Evolutionary conservation across 1,284 basidiomycete species (phyloP), one percentile per base, ranked within the genome.

Genomic region (Erythrobasidium hasegawianum): DNA sequence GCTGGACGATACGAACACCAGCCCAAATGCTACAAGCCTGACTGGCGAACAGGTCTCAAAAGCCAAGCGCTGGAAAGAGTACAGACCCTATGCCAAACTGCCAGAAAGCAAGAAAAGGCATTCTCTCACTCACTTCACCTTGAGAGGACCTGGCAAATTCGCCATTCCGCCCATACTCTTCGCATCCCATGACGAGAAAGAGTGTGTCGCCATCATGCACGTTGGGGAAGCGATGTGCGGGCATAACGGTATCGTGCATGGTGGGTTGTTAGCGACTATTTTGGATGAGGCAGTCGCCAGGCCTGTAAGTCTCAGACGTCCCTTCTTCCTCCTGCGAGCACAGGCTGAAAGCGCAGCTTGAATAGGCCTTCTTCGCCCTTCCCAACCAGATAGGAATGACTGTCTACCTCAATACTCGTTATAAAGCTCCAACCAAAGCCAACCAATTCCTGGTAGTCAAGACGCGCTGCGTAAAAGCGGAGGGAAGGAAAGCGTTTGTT

Each of bases 331-430:
- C n/a, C n/a, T n/a, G n/a, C n/a, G n/a, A n/a, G n/a, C n/a, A n/a
- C n/a, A n/a, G n/a, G n/a, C n/a, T n/a, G n/a, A n/a, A n/a, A n/a
- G n/a, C n/a, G n/a, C n/a, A n/a, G n/a, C n/a, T n/a, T n/a, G n/a
- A n/a, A n/a, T n/a, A 90, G 89, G 89, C 92, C 1, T 83, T 93
- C 56, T 81, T 84, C 65, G 90, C 90, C 74, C 78, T 97, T 0
- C 91, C 92, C 0, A 87, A 88, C 38, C 87, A 89, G 75, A 86
- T 97, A 54, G 94, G 90, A n/a, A 92, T 97, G 11, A 97, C 94
- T 0, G 94, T 92, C 1, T 72, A 74, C 14, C 67, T 79, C 4
- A 73, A 76, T 56, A 67, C 79, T 57, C 71, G 75, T 56, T 79
- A 79, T 68, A 69, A 75, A 20, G 75, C 72, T 26, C 78, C 78